A percentile compares a stretch with the other conserved stretches of the same genome.
Conservation (phyloP, 306 rosid genomes). For the Bauhinia variegata region DNA sequence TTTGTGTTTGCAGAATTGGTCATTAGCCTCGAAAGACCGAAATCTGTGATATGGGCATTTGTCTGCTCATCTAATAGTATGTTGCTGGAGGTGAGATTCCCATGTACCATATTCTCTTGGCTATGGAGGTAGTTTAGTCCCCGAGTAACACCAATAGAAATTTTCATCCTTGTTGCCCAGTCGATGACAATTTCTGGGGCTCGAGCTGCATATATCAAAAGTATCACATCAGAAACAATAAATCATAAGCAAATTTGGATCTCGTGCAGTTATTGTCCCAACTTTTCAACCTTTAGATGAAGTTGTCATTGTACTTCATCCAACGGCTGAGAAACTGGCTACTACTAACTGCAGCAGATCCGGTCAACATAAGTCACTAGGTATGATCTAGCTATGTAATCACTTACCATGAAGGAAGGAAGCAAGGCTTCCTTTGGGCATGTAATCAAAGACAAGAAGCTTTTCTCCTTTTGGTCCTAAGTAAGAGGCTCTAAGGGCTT, state of each 20-base stretch:
- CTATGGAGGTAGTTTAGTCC: constrained; percentile 66
- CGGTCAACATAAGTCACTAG: too few relatives aligned
- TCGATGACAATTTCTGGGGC: constrained; percentile 69
- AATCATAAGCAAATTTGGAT: too few relatives aligned
- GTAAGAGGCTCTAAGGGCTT: constrained; percentile 85
- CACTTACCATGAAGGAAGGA: constrained; percentile 89
- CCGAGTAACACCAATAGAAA: constrained; percentile 63
- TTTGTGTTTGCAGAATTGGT: constrained; percentile 75
- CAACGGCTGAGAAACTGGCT: too few relatives aligned
- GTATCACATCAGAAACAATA: constrained; percentile 22
- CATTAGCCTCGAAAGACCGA: constrained; percentile 73
- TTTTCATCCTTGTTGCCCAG: constrained; percentile 88
- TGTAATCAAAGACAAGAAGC: constrained; percentile 90
- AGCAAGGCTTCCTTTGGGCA: constrained; percentile 85
- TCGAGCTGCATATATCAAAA: constrained; percentile 51
- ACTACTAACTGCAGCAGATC: too few relatives aligned
- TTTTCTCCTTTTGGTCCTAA: constrained; percentile 77
- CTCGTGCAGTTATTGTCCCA: too few relatives aligned
- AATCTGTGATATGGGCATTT: constrained; percentile 73
- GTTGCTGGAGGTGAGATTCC: constrained; percentile 82
- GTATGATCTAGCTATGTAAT: not conserved
- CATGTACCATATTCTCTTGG: constrained; percentile 69
- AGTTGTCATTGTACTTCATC: too few relatives aligned
- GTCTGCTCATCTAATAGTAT: constrained; percentile 68
- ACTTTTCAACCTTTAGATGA: too few relatives aligned